phyloP scores from a whole-genome alignment of 139 green algal genomes.

The Picochlorum sp. region DNA sequence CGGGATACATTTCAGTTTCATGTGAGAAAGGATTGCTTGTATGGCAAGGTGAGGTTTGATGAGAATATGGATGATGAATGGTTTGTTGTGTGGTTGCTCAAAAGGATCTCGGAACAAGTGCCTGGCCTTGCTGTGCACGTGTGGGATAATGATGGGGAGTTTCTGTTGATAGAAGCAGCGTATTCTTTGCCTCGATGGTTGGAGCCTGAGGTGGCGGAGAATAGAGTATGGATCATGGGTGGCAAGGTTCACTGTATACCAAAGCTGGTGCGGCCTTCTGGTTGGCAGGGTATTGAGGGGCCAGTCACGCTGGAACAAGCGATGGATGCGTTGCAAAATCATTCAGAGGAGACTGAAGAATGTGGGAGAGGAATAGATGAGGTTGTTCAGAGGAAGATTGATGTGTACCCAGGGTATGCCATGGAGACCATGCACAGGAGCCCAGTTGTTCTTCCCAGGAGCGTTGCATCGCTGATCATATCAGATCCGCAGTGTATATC shows the following conservation, averaged over 20 bases:
- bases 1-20: constrained; percentile 31
- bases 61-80: constrained; percentile 89
- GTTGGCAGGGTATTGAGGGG: not conserved
- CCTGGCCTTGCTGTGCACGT: constrained; percentile 32
- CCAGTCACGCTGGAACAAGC: not conserved
- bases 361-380: not conserved
- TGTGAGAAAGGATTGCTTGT: constrained; percentile 35
- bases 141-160: constrained; percentile 94
- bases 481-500: constrained; percentile 51
- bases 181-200: constrained; percentile 74
- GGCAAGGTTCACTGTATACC: constrained; percentile 64
- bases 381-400: not conserved
- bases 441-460: constrained; percentile 34
- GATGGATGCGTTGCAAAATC: not conserved
- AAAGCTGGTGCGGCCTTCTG: constrained; percentile 16
- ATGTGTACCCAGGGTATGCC: not conserved
- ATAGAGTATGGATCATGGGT: constrained; percentile 62
- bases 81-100: constrained; percentile 69
- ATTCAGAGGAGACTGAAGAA: not conserved
- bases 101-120: constrained; percentile 36
- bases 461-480: constrained; percentile 40
- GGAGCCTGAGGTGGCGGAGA: constrained; percentile 50
- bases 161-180: constrained; percentile 93
- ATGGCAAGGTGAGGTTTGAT: constrained; percentile 54
- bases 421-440: constrained; percentile 30